Percentiles rank a stretch among this genome's conserved stretches.
phyloP scores from a whole-genome alignment of 805 yeast species.

The Brettanomyces bruxellensis region DNA sequence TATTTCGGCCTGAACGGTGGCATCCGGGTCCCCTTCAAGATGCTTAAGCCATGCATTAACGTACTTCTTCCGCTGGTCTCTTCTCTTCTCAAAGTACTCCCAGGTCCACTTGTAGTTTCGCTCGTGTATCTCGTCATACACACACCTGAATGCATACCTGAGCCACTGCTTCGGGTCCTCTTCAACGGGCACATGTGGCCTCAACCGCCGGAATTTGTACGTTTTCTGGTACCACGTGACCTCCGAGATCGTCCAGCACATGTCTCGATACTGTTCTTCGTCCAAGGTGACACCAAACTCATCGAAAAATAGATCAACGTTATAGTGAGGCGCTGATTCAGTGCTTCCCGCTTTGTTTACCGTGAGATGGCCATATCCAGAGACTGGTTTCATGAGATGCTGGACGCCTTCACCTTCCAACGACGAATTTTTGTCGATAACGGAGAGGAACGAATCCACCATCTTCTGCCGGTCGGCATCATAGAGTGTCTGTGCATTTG shows the following conservation, averaged over 20 bases:
- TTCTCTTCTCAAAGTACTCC: slow-evolving; percentile 64
- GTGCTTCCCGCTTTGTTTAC: slow-evolving; percentile 75
- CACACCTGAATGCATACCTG: slow-evolving; percentile 66
- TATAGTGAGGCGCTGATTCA: slow-evolving; percentile 56
- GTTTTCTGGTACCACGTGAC: slow-evolving; percentile 74
- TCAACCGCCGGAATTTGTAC: slow-evolving; percentile 57
- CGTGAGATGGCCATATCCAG: slow-evolving; percentile 77
- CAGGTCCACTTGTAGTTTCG: slow-evolving; percentile 79
- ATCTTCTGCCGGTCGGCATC: slow-evolving; percentile 37
- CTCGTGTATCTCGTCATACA: slow-evolving; percentile 73
- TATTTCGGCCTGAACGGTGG: slow-evolving; percentile 30
- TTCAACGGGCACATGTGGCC: slow-evolving; percentile 47
- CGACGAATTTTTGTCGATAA: slow-evolving; percentile 26
- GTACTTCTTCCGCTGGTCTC: slow-evolving; percentile 66
- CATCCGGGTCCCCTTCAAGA: slow-evolving; percentile 31
- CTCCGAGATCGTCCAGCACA: slow-evolving; percentile 72
- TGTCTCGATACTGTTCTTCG: slow-evolving; percentile 74
- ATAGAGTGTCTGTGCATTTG: slow-evolving; percentile 36
- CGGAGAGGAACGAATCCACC: slow-evolving; percentile 29
- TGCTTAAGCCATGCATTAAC: slow-evolving; percentile 52
- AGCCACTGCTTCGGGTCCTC: slow-evolving; percentile 81
- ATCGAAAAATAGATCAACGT: slow-evolving; percentile 70
- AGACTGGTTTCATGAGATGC: slow-evolving; percentile 73
- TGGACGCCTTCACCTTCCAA: slow-evolving; percentile 28
- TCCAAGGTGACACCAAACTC: slow-evolving; percentile 85